A percentile compares a stretch with the other conserved stretches of the same genome.
phyloP scores from a whole-genome alignment of 2,329 filamentous ascomycete species.

The Alternaria longipes region DNA sequence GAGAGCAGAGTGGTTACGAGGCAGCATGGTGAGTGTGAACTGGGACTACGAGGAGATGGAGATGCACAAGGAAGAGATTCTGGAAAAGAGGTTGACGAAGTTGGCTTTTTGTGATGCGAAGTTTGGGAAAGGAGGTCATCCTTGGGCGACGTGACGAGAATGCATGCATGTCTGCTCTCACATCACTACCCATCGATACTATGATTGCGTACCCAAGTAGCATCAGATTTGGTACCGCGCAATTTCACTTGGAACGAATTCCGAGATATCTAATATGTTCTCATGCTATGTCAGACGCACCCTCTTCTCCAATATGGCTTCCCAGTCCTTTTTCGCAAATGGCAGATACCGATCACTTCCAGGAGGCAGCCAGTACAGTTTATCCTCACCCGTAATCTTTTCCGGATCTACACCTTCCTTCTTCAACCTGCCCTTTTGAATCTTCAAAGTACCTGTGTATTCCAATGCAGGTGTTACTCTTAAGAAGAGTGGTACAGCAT shows the following conservation, averaged over 20 bases:
- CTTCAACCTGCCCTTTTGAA: slow-evolving; percentile 56
- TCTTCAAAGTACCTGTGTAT: slow-evolving; percentile 58
- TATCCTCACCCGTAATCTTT: slow-evolving; percentile 50
- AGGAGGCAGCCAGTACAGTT: slow-evolving; percentile 55
- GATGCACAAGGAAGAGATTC: too few species aligned
- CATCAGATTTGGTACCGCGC: neutral
- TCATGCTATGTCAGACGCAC: slow-evolving; percentile 31
- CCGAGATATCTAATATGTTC: neutral
- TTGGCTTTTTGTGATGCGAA: too few species aligned
- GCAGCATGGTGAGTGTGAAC: too few species aligned
- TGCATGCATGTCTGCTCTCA: neutral
- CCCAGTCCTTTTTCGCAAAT: slow-evolving; percentile 51
- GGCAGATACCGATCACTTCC: slow-evolving; percentile 48
- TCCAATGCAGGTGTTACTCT: slow-evolving; percentile 52
- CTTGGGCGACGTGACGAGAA: too few species aligned
- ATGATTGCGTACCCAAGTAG: too few species aligned
- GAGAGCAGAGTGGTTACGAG: too few species aligned
- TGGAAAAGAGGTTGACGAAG: too few species aligned
- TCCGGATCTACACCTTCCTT: slow-evolving; percentile 56
- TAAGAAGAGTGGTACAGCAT: slow-evolving; percentile 58
- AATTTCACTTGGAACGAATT: neutral
- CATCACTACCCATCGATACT: neutral
- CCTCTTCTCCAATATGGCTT: slow-evolving; percentile 42
- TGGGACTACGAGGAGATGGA: too few species aligned
- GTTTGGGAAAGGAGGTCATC: too few species aligned